These are phyloP conservation scores for Septoria linicola DNA, from an alignment of 2,329 filamentous ascomycete genomes.

Conservation along the genomic window DNA sequence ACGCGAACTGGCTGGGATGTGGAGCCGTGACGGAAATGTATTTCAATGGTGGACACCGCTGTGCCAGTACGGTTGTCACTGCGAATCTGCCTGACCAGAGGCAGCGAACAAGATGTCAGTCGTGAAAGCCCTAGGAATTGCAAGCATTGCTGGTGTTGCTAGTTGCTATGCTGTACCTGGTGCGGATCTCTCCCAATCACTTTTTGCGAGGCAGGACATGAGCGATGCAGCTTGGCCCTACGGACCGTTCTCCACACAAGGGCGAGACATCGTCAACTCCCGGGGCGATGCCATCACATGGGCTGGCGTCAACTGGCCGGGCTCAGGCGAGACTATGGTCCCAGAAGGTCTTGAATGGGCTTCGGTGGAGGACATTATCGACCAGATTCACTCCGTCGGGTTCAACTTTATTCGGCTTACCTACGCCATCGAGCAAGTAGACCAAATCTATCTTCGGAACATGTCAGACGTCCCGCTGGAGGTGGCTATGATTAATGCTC, in stretches of 20 bases:
- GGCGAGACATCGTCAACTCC: constrained; percentile 27
- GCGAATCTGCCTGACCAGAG: background rate
- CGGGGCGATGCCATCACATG: constrained; percentile 33
- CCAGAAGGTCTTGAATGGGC: constrained; percentile 38
- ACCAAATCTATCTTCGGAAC: constrained; percentile 44
- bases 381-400: constrained; percentile 35
- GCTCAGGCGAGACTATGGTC: constrained; percentile 37
- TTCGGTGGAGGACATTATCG: constrained; percentile 32
- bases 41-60: constrained; percentile 2
- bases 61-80: background rate
- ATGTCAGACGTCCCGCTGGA: constrained; percentile 42
- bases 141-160: background rate
- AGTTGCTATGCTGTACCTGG: constrained; percentile 5
- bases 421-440: constrained; percentile 45
- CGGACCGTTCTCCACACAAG: constrained; percentile 39
- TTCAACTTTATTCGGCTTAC: constrained; percentile 42
- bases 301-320: constrained; percentile 39
- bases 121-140: background rate
- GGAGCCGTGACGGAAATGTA: constrained; percentile 14
- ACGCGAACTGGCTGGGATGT: constrained; percentile 8
- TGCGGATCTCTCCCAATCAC: constrained; percentile 4
- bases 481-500: constrained; percentile 41
- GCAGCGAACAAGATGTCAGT: background rate
- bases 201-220: constrained; percentile 11
- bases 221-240: constrained; percentile 27